A percentile compares a stretch with the other conserved stretches of the same genome.
Conservation (phyloP, 768 basidiomycete genomes). For the Mycena epipterygia region DNA sequence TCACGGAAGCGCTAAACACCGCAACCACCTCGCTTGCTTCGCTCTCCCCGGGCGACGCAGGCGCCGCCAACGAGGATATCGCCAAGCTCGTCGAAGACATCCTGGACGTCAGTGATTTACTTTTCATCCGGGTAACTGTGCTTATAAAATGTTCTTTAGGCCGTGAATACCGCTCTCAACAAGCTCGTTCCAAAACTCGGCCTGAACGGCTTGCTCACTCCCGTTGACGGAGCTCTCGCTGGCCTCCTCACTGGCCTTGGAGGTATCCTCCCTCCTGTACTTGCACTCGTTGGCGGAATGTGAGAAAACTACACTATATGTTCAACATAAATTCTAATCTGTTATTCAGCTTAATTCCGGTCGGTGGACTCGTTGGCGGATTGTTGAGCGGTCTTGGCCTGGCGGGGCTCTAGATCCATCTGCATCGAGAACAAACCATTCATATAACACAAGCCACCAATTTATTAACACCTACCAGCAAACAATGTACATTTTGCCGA, state of each 20-base stretch:
- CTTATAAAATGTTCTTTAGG: no score
- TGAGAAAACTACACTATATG: background rate
- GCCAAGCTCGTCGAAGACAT: slow-evolving; percentile 7
- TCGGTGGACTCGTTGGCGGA: slow-evolving; percentile 6
- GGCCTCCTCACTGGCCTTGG: slow-evolving; percentile 14
- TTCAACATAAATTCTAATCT: background rate
- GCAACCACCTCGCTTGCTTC: slow-evolving; percentile 9
- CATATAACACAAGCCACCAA: no score
- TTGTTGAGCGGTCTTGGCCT: background rate
- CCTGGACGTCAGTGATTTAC: background rate
- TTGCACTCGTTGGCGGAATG: slow-evolving; percentile 7
- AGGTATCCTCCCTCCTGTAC: slow-evolving; percentile 3
- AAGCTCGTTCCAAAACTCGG: slow-evolving; percentile 20
- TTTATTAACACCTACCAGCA: no score
- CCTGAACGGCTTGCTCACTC: background rate
- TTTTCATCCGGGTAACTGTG: background rate
- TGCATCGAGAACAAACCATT: no score
- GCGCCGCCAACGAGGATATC: slow-evolving; percentile 10
- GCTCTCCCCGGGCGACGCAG: slow-evolving; percentile 3
- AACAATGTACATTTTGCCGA: no score
- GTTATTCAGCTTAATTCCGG: background rate
- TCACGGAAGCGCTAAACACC: slow-evolving; percentile 2
- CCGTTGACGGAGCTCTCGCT: slow-evolving; percentile 10
- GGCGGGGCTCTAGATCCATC: background rate
- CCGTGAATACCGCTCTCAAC: slow-evolving; percentile 17